Base-by-base conservation (phyloP, 139 green algal genomes). In the Klebsormidium nitens region DNA sequence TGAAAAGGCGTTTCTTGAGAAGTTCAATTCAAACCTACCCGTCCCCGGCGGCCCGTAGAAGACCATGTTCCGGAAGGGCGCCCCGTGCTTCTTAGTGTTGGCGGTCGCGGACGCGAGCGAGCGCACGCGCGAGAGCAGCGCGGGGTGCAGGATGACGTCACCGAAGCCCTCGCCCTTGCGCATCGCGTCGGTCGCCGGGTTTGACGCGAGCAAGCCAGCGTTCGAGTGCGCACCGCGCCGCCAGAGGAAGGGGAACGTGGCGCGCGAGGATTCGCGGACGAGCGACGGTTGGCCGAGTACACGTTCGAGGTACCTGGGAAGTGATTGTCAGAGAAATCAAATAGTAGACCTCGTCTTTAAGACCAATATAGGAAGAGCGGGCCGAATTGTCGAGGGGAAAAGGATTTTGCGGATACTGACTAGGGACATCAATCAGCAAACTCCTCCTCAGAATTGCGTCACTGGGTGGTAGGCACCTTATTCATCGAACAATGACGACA, bases 51-150 rank as follows among this genome's bases (percentile, higher is more conserved):
- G 82, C 1, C 82, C 82, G 40, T 86, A 86, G 29, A 87, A 74
- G 26, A 85, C 35, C 87, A 97, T 95, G 80, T 98, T 93, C 36
- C 92, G 79, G 85, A 97, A 98, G 36, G 94, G 93, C 1, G 92
- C 94, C 5, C 87, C 86, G 80, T 97, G 91, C 26, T 66, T 71
- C 78, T 90, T 91, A 2, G 93, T 96, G 82, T 97, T 97, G 74
- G 91, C 81, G 8, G 92, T 93, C 44, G 85, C 67, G 5, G 86
- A 87, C 0, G 93, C 90, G 48, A 98, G 77, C 37, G 87, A 79
- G 4, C 86, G 81, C 34, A 99, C 88, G 62, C 91, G 90, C 76
- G 91, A 80, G 69, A 95, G 83, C 68, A 99, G 83, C 32, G 39
- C 38, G 32, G 73, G 75, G 17, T 81, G 74, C 66, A 98, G 83